phyloP scores from a whole-genome alignment of 2,329 filamentous ascomycete genomes.

The Aquanectria penicillioides region DNA sequence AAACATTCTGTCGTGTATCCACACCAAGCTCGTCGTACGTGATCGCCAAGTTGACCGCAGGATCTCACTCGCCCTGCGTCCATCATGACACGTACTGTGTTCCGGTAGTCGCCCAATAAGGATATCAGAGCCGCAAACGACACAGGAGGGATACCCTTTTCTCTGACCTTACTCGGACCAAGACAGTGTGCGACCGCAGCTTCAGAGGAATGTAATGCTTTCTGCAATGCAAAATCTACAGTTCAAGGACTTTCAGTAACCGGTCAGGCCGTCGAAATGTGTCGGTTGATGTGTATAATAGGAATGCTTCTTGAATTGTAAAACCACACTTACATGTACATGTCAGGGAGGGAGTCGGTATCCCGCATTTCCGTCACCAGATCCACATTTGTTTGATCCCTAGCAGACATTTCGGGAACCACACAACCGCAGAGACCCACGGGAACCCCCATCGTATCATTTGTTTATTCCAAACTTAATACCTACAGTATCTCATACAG shows the following conservation, averaged over 20 bases:
- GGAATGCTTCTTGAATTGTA: no score
- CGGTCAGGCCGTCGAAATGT: no score
- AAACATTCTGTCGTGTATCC: not conserved
- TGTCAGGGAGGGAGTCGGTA: no score
- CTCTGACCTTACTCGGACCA: not conserved
- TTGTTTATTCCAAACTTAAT: slow-evolving; percentile 3
- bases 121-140: slow-evolving; percentile 1
- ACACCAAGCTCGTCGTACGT: not conserved
- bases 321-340: no score
- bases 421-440: no score
- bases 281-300: no score
- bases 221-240: no score
- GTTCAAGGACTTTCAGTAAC: no score
- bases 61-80: not conserved
- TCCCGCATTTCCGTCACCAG: no score
- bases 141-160: not conserved
- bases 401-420: no score
- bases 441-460: no score
- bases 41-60: not conserved
- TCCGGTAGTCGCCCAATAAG: not conserved
- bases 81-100: not conserved
- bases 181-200: not conserved
- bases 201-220: not conserved
- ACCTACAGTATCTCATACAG: slow-evolving; percentile 6
- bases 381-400: no score